Evolutionary conservation across 2,329 filamentous ascomycete species (phyloP), one percentile per base, ranked within the genome.

Genomic region (Aureobasidium zeae): DNA sequence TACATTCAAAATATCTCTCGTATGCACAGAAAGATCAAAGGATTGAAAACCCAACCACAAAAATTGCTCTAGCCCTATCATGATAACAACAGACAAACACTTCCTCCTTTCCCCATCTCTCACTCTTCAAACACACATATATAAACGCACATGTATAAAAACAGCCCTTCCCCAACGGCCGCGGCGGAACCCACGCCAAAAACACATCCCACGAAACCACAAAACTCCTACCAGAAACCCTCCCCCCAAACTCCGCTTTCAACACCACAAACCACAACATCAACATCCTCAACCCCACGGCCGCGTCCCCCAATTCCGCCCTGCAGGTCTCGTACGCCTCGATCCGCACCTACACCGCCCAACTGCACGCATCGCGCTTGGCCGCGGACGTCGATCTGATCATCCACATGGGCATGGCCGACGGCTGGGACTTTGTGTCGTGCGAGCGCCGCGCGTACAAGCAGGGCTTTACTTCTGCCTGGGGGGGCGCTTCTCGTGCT

Each of bases 201-300:
- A 49, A 49, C 25, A 31, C 44, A 10, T 46, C 44, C 17, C 47
- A 49, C 26, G 43, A 46, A 38, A 29, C 46, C 15, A 49, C 44
- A 25, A 38, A 44, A 35, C 38, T 46, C 7, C 36, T 49, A 8
- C 43, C 44, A 2, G 25, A 31, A 12, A 22, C 33, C 19, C 22
- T 46, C 3, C 3, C 37, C 7, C 29, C 46, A 6, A 13, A 24
- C 22, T 29, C 33, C 21, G 19, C 15, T 20, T 45, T 45, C 19
- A 46, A 48, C 30, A 30, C 43, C 3, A 28, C 17, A 17, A 4
- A 19, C 24, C 17, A 19, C 12, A 9, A 24, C n/a, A 49, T 49
- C 37, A 31, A 36, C 20, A 42, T 49, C 17, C 13, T 49, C 24
- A 49, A 49, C 33, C 47, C 47, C 2, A 49, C 47, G 12, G 25